phyloP scores from a whole-genome alignment of 2,329 filamentous ascomycete genomes.

The Microdochium bolleyi region DNA sequence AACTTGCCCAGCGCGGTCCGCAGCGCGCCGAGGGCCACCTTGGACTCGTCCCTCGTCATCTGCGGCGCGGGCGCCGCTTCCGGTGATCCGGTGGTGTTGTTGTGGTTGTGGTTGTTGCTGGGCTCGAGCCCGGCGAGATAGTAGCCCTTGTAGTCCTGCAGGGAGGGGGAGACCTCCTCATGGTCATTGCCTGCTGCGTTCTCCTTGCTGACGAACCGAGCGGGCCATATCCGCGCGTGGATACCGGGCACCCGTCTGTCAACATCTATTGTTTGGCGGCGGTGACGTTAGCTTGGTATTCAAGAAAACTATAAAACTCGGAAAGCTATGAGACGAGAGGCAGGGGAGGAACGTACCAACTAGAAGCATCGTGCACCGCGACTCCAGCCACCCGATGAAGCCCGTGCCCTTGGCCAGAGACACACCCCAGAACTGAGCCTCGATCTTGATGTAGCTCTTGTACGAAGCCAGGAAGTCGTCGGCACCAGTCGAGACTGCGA shows the following conservation, averaged over 20 bases:
- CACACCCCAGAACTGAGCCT: constrained; percentile 58
- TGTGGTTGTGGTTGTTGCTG: constrained; percentile 11
- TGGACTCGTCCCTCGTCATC: constrained; percentile 30
- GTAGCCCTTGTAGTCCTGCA: constrained; percentile 45
- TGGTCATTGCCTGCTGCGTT: constrained; percentile 3
- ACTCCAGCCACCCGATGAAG: constrained; percentile 58
- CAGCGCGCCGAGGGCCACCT: constrained; percentile 33
- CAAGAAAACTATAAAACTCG: not conserved
- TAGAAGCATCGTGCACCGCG: constrained; percentile 47
- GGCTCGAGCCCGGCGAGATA: constrained; percentile 52
- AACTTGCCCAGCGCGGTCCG: constrained; percentile 36
- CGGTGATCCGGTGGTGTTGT: constrained; percentile 2
- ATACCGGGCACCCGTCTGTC: constrained; percentile 41
- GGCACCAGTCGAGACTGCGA: constrained; percentile 15
- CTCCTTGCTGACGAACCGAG: constrained; percentile 38
- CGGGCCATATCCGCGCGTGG: constrained; percentile 54
- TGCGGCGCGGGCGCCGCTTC: constrained; percentile 3
- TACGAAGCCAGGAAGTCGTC: constrained; percentile 42
- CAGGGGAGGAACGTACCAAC: constrained; percentile 41
- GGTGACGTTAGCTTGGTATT: constrained; percentile 4
- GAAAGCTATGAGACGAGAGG: constrained; percentile 2
- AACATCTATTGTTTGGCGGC: constrained; percentile 33
- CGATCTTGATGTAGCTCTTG: constrained; percentile 50
- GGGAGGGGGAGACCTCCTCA: constrained; percentile 9
- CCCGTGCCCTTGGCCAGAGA: constrained; percentile 44